phyloP scores from a whole-genome alignment of 176 grass and related monocot genomes.

The Musa acuminata region DNA sequence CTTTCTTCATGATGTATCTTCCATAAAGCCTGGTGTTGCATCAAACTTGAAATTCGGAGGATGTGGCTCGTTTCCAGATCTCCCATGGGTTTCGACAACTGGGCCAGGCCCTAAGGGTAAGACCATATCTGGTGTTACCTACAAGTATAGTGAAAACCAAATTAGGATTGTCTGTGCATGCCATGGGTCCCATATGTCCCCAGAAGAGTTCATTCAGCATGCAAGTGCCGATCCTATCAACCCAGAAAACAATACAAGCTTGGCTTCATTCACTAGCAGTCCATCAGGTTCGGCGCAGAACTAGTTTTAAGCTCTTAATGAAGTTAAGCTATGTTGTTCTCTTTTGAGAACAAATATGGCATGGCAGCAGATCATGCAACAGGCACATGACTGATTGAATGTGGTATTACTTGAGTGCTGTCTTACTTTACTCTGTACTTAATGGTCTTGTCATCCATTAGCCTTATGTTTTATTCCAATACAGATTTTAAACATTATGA shows the following conservation, averaged over 20 bases:
- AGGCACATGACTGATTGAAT: neutral
- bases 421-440: neutral
- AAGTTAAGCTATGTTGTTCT: neutral
- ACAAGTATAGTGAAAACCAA: slow-evolving; percentile 61
- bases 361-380: neutral
- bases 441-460: neutral
- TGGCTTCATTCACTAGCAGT: slow-evolving; percentile 29
- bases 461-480: neutral
- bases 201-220: slow-evolving; percentile 67
- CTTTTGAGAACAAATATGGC: neutral
- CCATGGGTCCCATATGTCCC: slow-evolving; percentile 72
- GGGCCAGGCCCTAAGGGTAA: slow-evolving; percentile 55
- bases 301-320: slow-evolving; percentile 9
- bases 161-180: slow-evolving; percentile 86
- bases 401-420: neutral
- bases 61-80: slow-evolving; percentile 67
- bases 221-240: slow-evolving; percentile 39
- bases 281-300: slow-evolving; percentile 56
- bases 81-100: slow-evolving; percentile 89
- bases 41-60: slow-evolving; percentile 84
- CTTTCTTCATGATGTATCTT: slow-evolving; percentile 34
- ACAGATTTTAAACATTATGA: neutral
- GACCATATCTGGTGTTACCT: slow-evolving; percentile 92
- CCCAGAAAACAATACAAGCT: slow-evolving; percentile 33
- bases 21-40: slow-evolving; percentile 61